These are phyloP conservation scores for Alternaria solani DNA, from an alignment of 2,329 filamentous ascomycete species.

Conservation along the genomic window DNA sequence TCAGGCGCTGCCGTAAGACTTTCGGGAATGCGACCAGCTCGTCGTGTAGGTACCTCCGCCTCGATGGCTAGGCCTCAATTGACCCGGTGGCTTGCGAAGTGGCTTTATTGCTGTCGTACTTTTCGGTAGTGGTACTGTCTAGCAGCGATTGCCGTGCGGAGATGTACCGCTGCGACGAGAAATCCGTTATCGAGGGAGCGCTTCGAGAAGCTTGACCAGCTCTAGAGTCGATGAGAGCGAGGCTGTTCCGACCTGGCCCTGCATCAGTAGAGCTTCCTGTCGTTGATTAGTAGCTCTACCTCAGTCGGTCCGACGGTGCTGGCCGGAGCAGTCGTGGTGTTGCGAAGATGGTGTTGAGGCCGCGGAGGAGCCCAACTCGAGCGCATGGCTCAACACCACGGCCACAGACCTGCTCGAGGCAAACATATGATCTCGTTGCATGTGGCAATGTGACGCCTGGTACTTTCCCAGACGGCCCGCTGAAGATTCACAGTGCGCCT, in stretches of 20 bases:
- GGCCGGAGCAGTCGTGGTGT: neutral
- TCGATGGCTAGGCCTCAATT: neutral
- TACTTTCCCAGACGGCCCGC: neutral
- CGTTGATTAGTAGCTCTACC: neutral
- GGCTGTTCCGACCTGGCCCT: neutral
- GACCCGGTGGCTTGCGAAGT: neutral
- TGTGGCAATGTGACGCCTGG: neutral
- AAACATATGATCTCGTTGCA: neutral
- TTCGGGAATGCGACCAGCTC: neutral
- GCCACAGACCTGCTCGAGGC: neutral
- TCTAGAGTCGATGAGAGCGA: neutral
- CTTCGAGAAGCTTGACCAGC: neutral
- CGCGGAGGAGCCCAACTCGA: neutral
- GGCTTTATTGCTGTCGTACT: neutral
- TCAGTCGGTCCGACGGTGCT: neutral
- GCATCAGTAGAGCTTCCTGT: neutral
- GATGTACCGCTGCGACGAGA: neutral
- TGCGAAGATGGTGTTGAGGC: conserved; percentile 2
- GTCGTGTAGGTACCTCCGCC: neutral
- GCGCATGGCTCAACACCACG: conserved; percentile 1
- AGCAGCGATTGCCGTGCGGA: neutral
- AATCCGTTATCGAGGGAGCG: neutral
- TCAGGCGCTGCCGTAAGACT: neutral
- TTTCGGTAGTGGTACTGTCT: neutral
- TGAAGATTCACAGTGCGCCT: neutral